Conservation (phyloP, 768 basidiomycete species). For the Calocera viscosa region DNA sequence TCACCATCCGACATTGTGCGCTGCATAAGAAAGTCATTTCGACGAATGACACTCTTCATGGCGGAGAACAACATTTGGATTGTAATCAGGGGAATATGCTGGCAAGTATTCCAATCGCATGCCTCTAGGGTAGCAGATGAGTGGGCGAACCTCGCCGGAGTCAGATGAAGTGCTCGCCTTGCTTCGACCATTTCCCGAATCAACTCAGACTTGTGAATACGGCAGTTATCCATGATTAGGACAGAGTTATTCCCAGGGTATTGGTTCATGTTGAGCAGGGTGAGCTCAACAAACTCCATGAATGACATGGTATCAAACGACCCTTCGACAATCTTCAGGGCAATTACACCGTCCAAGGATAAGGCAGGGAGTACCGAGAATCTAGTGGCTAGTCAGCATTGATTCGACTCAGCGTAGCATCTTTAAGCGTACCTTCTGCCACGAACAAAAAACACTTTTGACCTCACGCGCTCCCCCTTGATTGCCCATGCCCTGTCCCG, state of each 20-base stretch:
- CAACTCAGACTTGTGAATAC: constrained; percentile 25
- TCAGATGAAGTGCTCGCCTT: neutral
- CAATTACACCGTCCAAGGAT: constrained; percentile 19
- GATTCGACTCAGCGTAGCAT: neutral
- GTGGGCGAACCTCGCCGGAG: constrained; percentile 15
- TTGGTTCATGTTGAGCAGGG: constrained; percentile 32
- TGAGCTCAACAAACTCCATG: constrained; percentile 24
- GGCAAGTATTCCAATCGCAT: constrained; percentile 20
- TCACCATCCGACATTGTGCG: neutral
- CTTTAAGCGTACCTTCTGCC: constrained; percentile 20
- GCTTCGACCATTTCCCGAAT: constrained; percentile 13
- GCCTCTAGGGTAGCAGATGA: constrained; percentile 14
- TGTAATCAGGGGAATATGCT: constrained; percentile 30
- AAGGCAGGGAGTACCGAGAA: constrained; percentile 26
- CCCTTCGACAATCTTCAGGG: constrained; percentile 20
- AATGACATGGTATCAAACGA: constrained; percentile 26
- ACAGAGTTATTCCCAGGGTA: constrained; percentile 29
- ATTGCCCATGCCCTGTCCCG: constrained; percentile 24
- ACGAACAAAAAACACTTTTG: constrained; percentile 23
- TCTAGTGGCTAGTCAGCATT: neutral
- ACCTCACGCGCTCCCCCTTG: constrained; percentile 19
- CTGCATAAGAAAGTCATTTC: neutral
- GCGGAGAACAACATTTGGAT: constrained; percentile 28
- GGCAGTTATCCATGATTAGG: constrained; percentile 31
- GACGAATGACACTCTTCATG: constrained; percentile 22